Percentiles rank a stretch among this genome's conserved stretches.
Conservation (phyloP, 495 filamentous ascomycete genomes). For the Hypoxylon lienhwacheense region DNA sequence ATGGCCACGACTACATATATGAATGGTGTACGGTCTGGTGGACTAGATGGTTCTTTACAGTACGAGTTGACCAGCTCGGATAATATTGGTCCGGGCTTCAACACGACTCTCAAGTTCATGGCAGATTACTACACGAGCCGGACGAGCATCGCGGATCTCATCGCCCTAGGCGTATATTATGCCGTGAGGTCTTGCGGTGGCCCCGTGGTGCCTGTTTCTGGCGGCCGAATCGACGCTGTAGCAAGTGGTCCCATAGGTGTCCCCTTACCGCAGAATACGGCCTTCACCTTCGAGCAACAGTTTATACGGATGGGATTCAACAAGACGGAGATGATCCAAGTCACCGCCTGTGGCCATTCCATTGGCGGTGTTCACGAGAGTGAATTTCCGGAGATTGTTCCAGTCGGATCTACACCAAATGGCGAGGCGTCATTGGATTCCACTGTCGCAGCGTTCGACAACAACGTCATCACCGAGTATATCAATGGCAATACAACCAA, state of each 20-base stretch:
- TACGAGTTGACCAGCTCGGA: conserved; percentile 60
- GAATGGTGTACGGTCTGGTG: conserved; percentile 47
- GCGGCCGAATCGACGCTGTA: conserved; percentile 59
- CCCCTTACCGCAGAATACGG: conserved; percentile 60
- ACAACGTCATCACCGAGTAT: conserved; percentile 59
- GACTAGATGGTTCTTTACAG: conserved; percentile 62
- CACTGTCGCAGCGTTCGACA: conserved; percentile 55
- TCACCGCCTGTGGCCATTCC: conserved; percentile 64
- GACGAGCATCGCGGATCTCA: conserved; percentile 58
- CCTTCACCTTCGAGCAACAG: conserved; percentile 54
- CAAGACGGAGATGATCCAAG: conserved; percentile 59
- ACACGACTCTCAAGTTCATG: conserved; percentile 57
- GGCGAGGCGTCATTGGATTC: conserved; percentile 52
- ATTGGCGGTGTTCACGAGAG: conserved; percentile 61
- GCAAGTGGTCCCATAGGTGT: conserved; percentile 55
- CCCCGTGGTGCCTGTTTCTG: conserved; percentile 56
- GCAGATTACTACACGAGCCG: conserved; percentile 55
- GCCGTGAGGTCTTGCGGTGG: conserved; percentile 62
- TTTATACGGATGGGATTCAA: conserved; percentile 62
- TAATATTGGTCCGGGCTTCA: conserved; percentile 62
- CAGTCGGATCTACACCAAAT: conserved; percentile 48
- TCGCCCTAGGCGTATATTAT: conserved; percentile 61
- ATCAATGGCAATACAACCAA: conserved; percentile 55
- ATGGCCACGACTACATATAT: conserved; percentile 57
- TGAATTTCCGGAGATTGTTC: conserved; percentile 58